These are phyloP conservation scores for Hyphopichia wangnamkhiaoensis DNA, from an alignment of 1,139 yeast genomes.

Conservation along the genomic window DNA sequence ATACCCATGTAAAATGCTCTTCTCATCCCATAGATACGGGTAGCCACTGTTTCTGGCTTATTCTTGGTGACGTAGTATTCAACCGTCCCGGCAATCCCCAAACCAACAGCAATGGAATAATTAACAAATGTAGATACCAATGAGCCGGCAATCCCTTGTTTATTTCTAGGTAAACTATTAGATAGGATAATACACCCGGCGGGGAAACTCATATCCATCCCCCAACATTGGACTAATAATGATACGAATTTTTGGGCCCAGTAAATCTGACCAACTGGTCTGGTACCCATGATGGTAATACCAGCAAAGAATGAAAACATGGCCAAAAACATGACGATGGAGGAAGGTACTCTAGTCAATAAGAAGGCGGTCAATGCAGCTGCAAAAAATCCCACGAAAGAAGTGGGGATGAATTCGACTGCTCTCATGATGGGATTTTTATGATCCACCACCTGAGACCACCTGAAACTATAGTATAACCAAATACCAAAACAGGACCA, in stretches of 20 bases:
- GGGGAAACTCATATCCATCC: constrained; percentile 70
- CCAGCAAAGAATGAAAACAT: constrained; percentile 47
- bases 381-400: constrained; percentile 46
- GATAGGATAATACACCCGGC: constrained; percentile 57
- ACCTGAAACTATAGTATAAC: constrained; percentile 47
- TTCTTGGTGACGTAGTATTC: constrained; percentile 42
- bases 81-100: constrained; percentile 68
- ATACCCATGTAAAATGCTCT: constrained; percentile 50
- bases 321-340: constrained; percentile 45
- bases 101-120: constrained; percentile 62
- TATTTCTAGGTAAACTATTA: constrained; percentile 49
- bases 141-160: constrained; percentile 69
- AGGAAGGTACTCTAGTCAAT: constrained; percentile 38
- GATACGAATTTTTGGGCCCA: constrained; percentile 59
- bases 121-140: constrained; percentile 61
- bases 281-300: constrained; percentile 41
- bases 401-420: constrained; percentile 40
- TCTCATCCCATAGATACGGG: constrained; percentile 36
- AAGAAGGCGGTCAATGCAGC: constrained; percentile 44
- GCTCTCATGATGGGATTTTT: constrained; percentile 36
- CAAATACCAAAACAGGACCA: constrained; percentile 66
- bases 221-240: constrained; percentile 49
- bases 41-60: constrained; percentile 24
- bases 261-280: constrained; percentile 47
- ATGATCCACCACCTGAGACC: constrained; percentile 31